Conservation (phyloP, 208 protist genomes). For the Leishmania amazonensis region DNA sequence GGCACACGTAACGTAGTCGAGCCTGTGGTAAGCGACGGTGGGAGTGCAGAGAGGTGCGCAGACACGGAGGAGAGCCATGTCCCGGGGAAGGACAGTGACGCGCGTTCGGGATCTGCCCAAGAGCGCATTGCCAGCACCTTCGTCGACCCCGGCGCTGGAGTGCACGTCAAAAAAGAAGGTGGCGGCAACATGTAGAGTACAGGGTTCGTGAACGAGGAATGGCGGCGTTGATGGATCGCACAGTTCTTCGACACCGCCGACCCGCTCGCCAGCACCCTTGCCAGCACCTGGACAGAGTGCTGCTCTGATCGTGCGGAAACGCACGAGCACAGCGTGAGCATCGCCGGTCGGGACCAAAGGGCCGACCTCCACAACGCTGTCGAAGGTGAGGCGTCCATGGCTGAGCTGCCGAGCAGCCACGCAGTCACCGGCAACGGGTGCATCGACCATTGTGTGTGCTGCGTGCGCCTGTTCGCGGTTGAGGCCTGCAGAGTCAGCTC, state of each 20-base stretch:
- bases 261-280: neutral
- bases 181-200: neutral
- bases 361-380: neutral
- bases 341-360: neutral
- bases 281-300: neutral
- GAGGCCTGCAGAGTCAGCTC: neutral
- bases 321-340: neutral
- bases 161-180: neutral
- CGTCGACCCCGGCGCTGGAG: neutral
- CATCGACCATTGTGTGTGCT: neutral
- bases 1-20: neutral
- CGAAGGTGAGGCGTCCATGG: neutral
- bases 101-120: neutral
- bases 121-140: neutral
- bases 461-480: neutral
- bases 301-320: neutral
- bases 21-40: neutral
- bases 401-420: slow-evolving; percentile 3
- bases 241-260: neutral
- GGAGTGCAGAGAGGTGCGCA: neutral
- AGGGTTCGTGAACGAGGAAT: neutral
- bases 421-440: no score
- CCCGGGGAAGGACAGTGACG: neutral
- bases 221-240: neutral
- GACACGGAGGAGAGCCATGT: neutral